Percentiles rank a stretch among this genome's conserved stretches.
phyloP scores from a whole-genome alignment of 2,329 filamentous ascomycete genomes.

The Didymella lethalis region DNA sequence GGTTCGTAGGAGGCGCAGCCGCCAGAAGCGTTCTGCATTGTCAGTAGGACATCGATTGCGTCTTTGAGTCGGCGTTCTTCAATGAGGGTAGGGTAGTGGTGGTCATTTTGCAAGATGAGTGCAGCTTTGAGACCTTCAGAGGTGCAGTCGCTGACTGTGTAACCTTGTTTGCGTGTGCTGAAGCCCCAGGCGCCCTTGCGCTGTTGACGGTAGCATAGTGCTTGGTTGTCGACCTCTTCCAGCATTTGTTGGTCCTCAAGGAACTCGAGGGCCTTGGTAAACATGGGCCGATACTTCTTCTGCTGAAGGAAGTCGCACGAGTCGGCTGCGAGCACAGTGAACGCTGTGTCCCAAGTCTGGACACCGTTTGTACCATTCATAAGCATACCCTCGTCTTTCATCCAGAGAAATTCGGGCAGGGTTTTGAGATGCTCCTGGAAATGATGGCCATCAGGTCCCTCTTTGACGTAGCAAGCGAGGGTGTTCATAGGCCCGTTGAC shows the following conservation, averaged over 20 bases:
- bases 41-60: slow-evolving; percentile 86
- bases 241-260: slow-evolving; percentile 91
- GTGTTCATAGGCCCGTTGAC: slow-evolving; percentile 92
- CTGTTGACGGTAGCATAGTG: slow-evolving; percentile 84
- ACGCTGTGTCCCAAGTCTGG: slow-evolving; percentile 95
- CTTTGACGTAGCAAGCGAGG: slow-evolving; percentile 82
- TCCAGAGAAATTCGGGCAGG: slow-evolving; percentile 86
- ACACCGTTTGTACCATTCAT: slow-evolving; percentile 98
- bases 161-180: slow-evolving; percentile 90
- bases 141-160: slow-evolving; percentile 94
- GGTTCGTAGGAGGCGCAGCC: slow-evolving; percentile 92
- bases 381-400: slow-evolving; percentile 91
- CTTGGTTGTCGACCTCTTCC: slow-evolving; percentile 79
- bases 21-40: slow-evolving; percentile 87
- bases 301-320: slow-evolving; percentile 81
- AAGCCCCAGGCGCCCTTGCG: slow-evolving; percentile 97
- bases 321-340: slow-evolving; percentile 82
- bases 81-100: slow-evolving; percentile 74
- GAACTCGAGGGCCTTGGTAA: slow-evolving; percentile 81
- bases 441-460: slow-evolving; percentile 76
- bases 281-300: slow-evolving; percentile 80
- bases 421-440: slow-evolving; percentile 81
- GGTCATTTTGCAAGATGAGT: slow-evolving; percentile 80
- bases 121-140: slow-evolving; percentile 89
- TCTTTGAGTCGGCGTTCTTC: slow-evolving; percentile 82